phyloP scores from a whole-genome alignment of 306 rosid genomes.

The Boehmeria nivea region DNA sequence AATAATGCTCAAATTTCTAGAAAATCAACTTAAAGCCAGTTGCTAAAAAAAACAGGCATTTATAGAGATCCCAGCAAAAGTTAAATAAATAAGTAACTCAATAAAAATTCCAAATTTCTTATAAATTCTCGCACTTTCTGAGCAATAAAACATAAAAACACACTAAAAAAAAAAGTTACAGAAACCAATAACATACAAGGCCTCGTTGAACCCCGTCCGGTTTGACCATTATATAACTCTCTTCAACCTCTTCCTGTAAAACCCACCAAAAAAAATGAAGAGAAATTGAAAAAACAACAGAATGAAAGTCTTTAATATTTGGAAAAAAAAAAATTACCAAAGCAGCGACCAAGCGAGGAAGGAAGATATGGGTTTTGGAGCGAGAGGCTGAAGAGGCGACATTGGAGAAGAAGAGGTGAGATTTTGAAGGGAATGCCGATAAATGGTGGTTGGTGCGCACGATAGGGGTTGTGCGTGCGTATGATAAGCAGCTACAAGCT shows the following conservation, averaged over 20 bases:
- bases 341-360: conserved; percentile 77
- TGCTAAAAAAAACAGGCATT: no score
- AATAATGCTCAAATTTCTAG: no score
- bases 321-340: conserved; percentile 34
- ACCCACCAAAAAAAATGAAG: neutral
- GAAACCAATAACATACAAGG: conserved; percentile 60
- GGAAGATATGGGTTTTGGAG: conserved; percentile 51
- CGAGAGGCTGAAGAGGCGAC: conserved; percentile 9
- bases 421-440: conserved; percentile 63
- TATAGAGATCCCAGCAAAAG: neutral
- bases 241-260: conserved; percentile 77
- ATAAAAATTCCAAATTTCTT: conserved; percentile 5
- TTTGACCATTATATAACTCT: conserved; percentile 91
- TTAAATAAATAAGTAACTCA: neutral
- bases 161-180: neutral
- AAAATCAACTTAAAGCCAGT: no score
- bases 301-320: neutral
- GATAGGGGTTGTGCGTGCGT: conserved; percentile 15
- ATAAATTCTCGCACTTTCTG: conserved; percentile 2
- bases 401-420: conserved; percentile 46
- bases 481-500: conserved; percentile 23
- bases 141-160: conserved; percentile 8
- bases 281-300: neutral
- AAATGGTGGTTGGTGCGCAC: conserved; percentile 36
- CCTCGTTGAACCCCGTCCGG: conserved; percentile 99